Base-by-base conservation (phyloP, 768 basidiomycete species). In the Leccinum pellstonianum region DNA sequence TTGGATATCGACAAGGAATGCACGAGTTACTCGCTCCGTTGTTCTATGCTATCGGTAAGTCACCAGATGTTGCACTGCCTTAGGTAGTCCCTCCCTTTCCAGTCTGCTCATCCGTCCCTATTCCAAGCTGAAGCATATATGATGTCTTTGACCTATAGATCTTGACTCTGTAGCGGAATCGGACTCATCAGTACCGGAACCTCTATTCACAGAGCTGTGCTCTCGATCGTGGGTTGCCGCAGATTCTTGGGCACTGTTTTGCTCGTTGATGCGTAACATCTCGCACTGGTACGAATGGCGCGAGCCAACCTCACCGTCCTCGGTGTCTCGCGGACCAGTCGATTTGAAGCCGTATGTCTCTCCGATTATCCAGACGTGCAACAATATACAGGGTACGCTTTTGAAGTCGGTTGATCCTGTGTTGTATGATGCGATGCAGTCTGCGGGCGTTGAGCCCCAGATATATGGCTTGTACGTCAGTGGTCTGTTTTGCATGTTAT, bases 1-100 rank as follows among this genome's bases (percentile, higher is more conserved):
- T 96, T 21, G 94, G 95, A 21, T 99, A 99, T 71, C 85, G 97
- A 31, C 97, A 99, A 80, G 96, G 97, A 55, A 98, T 99, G 97
- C 97, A 99, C 68, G 97, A 99, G 70, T 77, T 98, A 9, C 82
- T 98, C 21, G 97, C 95, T 4, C 89, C 93, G 0, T 73, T 98
- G 29, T 91, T 92, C 66, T 86, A 91, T 67, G 88, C 88, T 52
- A 55, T 70, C 54, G 74, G 74, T 74, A 65, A 61, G 74, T 66
- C 47, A 31, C 52, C 12, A 47, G 19, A 19, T 35, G 21, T 50
- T 35, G 33, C 27, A 47, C 52, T 50, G 37, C 21, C 38, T 35
- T 54, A 43, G 55, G 47, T 55, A 51, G 48, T 62, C 57, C 50
- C 53, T 55, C 59, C 63, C 49, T 49, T 61, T 60, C 59, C 46